A percentile compares a stretch with the other conserved stretches of the same genome.
Conservation (phyloP, 768 basidiomycete genomes). For the Ramaria sp. region DNA sequence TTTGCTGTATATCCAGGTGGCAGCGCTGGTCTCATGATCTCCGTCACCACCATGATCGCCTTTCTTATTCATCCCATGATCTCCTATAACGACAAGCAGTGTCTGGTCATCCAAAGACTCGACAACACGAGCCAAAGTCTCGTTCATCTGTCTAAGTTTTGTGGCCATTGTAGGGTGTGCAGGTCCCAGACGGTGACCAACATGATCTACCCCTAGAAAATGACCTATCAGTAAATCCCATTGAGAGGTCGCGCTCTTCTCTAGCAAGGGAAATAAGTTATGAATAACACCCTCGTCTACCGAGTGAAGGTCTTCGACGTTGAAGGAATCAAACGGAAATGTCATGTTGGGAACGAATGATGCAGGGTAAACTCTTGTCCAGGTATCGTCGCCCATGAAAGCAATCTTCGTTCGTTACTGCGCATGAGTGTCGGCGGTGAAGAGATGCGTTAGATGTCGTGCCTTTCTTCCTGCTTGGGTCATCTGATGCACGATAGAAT, state of each 20-base stretch:
- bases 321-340: conserved; percentile 91
- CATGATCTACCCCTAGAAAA: conserved; percentile 93
- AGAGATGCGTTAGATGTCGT: not conserved
- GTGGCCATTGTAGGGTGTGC: conserved; percentile 75
- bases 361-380: conserved; percentile 81
- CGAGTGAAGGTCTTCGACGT: conserved; percentile 94
- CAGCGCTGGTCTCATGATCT: conserved; percentile 72
- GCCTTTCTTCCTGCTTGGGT: conserved; percentile 49
- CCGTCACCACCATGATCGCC: conserved; percentile 97
- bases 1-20: conserved; percentile 90
- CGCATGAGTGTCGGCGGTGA: conserved; percentile 14
- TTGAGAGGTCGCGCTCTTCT: conserved; percentile 30
- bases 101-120: conserved; percentile 75
- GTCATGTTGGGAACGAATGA: conserved; percentile 63
- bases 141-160: conserved; percentile 85
- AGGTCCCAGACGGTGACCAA: conserved; percentile 89
- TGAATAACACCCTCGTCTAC: conserved; percentile 86
- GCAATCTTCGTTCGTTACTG: conserved; percentile 43
- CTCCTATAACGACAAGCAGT: conserved; percentile 82
- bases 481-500: conserved; percentile 76
- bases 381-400: conserved; percentile 96
- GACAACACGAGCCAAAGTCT: conserved; percentile 64
- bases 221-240: conserved; percentile 92
- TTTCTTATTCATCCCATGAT: conserved; percentile 93
- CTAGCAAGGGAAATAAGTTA: conserved; percentile 73